Percentiles rank a stretch among this genome's conserved stretches.
These are phyloP conservation scores for Spinellus fusiger DNA, from an alignment of 192 early-diverging fungal species.

Conservation along the genomic window DNA sequence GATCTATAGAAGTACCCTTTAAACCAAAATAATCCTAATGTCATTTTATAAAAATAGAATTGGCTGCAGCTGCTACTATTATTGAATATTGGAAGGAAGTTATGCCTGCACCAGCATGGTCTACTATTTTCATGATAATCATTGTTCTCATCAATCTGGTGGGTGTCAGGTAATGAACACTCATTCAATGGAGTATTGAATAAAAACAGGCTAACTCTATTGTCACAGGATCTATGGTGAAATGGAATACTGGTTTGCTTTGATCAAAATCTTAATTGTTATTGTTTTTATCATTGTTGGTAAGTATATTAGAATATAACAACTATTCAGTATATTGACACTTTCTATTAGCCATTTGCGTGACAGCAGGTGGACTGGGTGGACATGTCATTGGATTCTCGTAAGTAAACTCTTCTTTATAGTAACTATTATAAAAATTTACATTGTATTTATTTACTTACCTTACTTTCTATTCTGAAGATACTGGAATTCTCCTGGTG, in stretches of 20 bases:
- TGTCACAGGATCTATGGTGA: conserved; percentile 72
- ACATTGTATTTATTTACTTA: not conserved
- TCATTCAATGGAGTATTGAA: not conserved
- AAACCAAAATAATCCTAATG: not conserved
- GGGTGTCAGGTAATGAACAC: conserved; percentile 28
- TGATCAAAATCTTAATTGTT: conserved; percentile 74
- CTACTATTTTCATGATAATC: conserved; percentile 44
- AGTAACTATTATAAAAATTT: not conserved
- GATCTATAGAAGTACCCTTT: not conserved
- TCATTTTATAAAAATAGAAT: conserved; percentile 36
- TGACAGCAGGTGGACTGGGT: conserved; percentile 52
- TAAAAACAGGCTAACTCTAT: not conserved
- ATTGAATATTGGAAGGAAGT: conserved; percentile 57
- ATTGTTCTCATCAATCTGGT: conserved; percentile 59
- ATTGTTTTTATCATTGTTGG: conserved; percentile 71
- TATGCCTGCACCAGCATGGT: conserved; percentile 33
- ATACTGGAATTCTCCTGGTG: conserved; percentile 59
- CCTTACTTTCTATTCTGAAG: conserved; percentile 21
- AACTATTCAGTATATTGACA: not conserved
- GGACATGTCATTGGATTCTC: conserved; percentile 43
- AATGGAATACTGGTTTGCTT: conserved; percentile 73
- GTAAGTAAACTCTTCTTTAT: not conserved
- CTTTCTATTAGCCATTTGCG: conserved; percentile 39
- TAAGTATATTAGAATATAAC: not conserved
- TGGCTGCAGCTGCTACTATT: conserved; percentile 78